phyloP scores from a whole-genome alignment of 2,329 filamentous ascomycete species.

The Cephalotrichum gorgonifer region DNA sequence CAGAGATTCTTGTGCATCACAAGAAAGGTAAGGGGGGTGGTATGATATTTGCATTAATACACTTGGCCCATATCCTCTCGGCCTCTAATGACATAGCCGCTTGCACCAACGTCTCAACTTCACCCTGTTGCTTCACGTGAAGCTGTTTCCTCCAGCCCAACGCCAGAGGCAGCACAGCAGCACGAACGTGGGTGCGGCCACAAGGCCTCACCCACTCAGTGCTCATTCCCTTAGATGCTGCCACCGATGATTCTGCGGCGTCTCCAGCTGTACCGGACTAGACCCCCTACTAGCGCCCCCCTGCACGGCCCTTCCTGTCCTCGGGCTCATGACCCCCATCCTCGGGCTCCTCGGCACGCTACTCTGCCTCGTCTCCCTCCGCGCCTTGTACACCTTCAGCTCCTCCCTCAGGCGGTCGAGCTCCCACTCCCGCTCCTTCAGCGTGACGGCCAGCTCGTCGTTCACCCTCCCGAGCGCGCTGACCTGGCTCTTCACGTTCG shows the following conservation, averaged over 20 bases:
- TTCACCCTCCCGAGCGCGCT: constrained; percentile 26
- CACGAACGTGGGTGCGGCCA: too few species aligned
- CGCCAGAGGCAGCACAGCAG: too few species aligned
- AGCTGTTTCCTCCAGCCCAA: too few species aligned
- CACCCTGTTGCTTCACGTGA: too few species aligned
- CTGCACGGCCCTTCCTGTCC: constrained; percentile 28
- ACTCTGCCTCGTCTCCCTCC: constrained; percentile 43
- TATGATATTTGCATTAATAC: too few species aligned
- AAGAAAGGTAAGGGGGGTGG: too few species aligned
- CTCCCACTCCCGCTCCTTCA: constrained; percentile 42
- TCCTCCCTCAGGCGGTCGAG: constrained; percentile 38
- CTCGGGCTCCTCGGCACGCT: constrained; percentile 51
- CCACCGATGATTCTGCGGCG: constrained; percentile 27
- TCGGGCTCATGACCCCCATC: constrained; percentile 41
- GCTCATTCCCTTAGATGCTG: constrained; percentile 30
- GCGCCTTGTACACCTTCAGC: constrained; percentile 33
- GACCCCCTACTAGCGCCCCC: constrained; percentile 39
- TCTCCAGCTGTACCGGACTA: constrained; percentile 18
- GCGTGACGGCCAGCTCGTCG: constrained; percentile 26
- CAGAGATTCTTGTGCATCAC: too few species aligned
- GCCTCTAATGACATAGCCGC: too few species aligned
- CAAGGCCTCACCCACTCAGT: not conserved
- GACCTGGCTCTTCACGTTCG: constrained; percentile 26
- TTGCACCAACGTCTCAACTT: too few species aligned
- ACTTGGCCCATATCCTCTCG: too few species aligned